These are phyloP conservation scores for Dysphania ambrosioides DNA, from an alignment of 148 eudicot species.

Conservation along the genomic window DNA sequence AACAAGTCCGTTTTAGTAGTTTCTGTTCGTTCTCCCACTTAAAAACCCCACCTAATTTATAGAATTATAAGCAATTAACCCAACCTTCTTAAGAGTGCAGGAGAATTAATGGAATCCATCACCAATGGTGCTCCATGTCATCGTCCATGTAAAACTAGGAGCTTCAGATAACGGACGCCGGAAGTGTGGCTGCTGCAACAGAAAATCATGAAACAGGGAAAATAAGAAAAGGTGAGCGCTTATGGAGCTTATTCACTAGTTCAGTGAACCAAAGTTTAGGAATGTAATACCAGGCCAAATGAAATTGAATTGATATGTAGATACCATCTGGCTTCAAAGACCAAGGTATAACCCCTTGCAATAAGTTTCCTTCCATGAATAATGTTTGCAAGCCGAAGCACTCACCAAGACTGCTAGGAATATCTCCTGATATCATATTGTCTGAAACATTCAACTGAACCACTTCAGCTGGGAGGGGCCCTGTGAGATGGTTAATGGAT, in stretches of 20 bases:
- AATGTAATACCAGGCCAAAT: constrained; percentile 76
- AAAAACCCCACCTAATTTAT: not conserved
- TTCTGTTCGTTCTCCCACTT: not conserved
- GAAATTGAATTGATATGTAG: constrained; percentile 84
- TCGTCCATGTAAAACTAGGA: constrained; percentile 77
- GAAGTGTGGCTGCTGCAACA: constrained; percentile 84
- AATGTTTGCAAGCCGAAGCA: too few species aligned
- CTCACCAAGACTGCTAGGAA: too few species aligned
- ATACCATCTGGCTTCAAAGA: constrained; percentile 79
- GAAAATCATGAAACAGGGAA: not conserved
- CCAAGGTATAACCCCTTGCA: too few species aligned
- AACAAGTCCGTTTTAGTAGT: not conserved
- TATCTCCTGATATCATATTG: too few species aligned
- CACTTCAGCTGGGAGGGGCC: too few species aligned
- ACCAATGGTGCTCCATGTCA: constrained; percentile 85
- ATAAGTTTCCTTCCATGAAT: too few species aligned
- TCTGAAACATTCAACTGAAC: too few species aligned
- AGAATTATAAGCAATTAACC: constrained; percentile 24
- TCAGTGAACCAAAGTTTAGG: not conserved
- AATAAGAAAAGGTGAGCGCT: constrained; percentile 3
- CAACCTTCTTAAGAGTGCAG: constrained; percentile 79
- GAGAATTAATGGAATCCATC: constrained; percentile 95
- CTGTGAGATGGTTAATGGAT: too few species aligned
- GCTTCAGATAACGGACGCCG: constrained; percentile 75
- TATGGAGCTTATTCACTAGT: not conserved